phyloP scores from a whole-genome alignment of 495 filamentous ascomycete species.

The Penicillium maclennaniae region DNA sequence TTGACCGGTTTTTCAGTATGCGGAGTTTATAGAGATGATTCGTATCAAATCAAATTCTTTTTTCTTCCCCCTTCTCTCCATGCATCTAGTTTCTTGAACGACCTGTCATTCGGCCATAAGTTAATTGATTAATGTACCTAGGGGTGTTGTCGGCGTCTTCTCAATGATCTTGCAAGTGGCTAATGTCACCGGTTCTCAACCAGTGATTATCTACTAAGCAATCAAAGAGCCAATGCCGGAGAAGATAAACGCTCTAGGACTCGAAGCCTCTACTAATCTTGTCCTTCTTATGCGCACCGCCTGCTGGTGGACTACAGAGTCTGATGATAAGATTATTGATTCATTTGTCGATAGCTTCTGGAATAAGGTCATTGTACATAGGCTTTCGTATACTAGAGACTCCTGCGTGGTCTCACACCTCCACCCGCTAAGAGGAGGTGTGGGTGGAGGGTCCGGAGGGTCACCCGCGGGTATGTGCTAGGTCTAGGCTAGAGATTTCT shows the following conservation, averaged over 20 bases:
- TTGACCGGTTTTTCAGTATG: too few relatives aligned
- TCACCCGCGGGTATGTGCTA: too few relatives aligned
- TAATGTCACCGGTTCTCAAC: slow-evolving; percentile 33
- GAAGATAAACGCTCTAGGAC: slow-evolving; percentile 50
- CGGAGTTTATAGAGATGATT: too few relatives aligned
- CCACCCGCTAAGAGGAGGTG: too few relatives aligned
- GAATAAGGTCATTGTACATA: slow-evolving; percentile 20
- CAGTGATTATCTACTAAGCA: slow-evolving; percentile 47
- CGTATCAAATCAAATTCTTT: too few relatives aligned
- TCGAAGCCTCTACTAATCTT: slow-evolving; percentile 36
- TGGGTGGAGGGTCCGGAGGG: too few relatives aligned
- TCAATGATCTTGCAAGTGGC: slow-evolving; percentile 31
- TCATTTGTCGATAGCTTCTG: slow-evolving; percentile 19
- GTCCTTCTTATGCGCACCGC: slow-evolving; percentile 35
- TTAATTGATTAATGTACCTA: neutral
- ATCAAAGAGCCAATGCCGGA: slow-evolving; percentile 37
- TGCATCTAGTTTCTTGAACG: neutral
- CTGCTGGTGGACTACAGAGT: slow-evolving; percentile 31
- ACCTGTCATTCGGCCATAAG: too few relatives aligned
- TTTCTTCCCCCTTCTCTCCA: too few relatives aligned
- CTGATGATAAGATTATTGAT: slow-evolving; percentile 30
- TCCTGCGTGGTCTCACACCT: too few relatives aligned
- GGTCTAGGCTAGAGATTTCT: too few relatives aligned
- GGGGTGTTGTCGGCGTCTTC: too few relatives aligned
- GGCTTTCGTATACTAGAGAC: too few relatives aligned